Evolutionary conservation across 1,139 yeast genomes (phyloP).

Genomic region (Candida neerlandica): DNA sequence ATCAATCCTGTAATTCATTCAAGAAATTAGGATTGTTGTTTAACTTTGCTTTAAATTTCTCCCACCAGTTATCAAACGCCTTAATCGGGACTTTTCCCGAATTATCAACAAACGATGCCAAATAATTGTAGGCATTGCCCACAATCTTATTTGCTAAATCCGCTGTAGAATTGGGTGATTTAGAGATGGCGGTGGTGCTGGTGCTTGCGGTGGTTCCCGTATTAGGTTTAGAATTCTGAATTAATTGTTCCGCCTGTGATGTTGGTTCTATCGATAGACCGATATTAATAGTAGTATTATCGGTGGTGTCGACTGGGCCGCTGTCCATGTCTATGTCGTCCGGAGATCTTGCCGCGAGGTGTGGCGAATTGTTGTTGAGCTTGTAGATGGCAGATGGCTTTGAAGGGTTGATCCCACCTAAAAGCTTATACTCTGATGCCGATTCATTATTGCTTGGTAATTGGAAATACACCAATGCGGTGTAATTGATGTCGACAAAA

Average conservation of each 20-base stretch:
- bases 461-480: slow-evolving; percentile 89
- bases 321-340: slow-evolving; percentile 35
- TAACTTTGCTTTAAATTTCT: slow-evolving; percentile 74
- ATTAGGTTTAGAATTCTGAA: slow-evolving; percentile 33
- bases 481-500: slow-evolving; percentile 64
- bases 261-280: slow-evolving; percentile 91
- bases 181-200: slow-evolving; percentile 19
- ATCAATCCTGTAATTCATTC: slow-evolving; percentile 38
- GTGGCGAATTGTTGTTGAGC: slow-evolving; percentile 53
- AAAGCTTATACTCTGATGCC: slow-evolving; percentile 63
- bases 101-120: slow-evolving; percentile 79
- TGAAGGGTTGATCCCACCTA: slow-evolving; percentile 71
- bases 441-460: slow-evolving; percentile 52
- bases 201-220: slow-evolving; percentile 20
- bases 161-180: slow-evolving; percentile 35
- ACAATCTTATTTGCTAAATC: slow-evolving; percentile 84
- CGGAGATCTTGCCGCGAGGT: slow-evolving; percentile 21
- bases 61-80: slow-evolving; percentile 96
- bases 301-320: slow-evolving; percentile 22
- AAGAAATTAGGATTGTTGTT: slow-evolving; percentile 81
- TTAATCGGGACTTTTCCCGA: slow-evolving; percentile 84
- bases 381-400: slow-evolving; percentile 94
- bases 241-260: slow-evolving; percentile 54
- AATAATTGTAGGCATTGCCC: slow-evolving; percentile 85
- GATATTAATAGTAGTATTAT: slow-evolving; percentile 50